These are phyloP conservation scores for Myxozyma neotropica DNA, from an alignment of 805 yeast species.

Conservation along the genomic window DNA sequence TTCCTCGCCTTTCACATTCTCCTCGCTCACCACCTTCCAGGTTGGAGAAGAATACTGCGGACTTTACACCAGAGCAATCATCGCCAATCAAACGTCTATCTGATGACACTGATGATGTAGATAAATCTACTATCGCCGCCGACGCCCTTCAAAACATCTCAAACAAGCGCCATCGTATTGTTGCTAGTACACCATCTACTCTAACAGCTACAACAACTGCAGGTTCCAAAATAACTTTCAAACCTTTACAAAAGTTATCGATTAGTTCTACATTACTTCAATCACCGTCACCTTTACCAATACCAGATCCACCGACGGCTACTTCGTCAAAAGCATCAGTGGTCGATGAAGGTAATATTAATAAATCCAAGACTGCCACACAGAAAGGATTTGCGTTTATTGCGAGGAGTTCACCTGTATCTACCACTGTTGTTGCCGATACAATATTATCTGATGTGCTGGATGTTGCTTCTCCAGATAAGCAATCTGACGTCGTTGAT, in stretches of 20 bases:
- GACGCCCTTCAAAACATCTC: not conserved
- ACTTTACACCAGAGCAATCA: not conserved
- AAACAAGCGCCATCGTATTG: not conserved
- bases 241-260: constrained; percentile 4
- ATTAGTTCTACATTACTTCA: not conserved
- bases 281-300: not conserved
- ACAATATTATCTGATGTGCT: too few relatives aligned
- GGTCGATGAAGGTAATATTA: not conserved
- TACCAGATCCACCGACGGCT: not conserved
- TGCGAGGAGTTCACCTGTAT: not conserved
- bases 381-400: not conserved
- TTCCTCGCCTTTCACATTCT: not conserved
- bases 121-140: not conserved
- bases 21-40: not conserved
- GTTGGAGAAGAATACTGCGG: not conserved
- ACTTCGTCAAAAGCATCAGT: not conserved
- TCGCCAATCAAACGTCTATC: not conserved
- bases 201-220: not conserved
- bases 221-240: constrained; percentile 2
- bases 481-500: not conserved
- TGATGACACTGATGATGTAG: not conserved
- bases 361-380: too few relatives aligned
- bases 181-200: not conserved
- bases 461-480: too few relatives aligned
- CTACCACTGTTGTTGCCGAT: not conserved